A percentile compares a stretch with the other conserved stretches of the same genome.
Conservation (phyloP, 805 yeast genomes). For the Candida palmyrensis region DNA sequence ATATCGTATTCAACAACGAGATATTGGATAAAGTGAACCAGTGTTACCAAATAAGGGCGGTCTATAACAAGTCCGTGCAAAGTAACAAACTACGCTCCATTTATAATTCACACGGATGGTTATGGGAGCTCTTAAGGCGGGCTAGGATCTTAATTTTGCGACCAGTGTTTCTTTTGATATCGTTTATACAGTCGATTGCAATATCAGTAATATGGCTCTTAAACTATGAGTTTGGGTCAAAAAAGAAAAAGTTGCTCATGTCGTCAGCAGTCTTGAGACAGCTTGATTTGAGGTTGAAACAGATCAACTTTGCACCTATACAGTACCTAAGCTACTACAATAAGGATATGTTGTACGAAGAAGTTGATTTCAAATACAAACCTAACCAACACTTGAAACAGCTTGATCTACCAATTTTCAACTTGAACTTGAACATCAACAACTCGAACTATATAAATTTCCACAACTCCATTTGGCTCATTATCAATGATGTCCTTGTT, state of each 20-base stretch:
- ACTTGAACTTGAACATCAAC: slow-evolving; percentile 32
- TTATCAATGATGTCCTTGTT: slow-evolving; percentile 72
- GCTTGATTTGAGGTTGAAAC: slow-evolving; percentile 70
- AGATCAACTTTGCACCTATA: slow-evolving; percentile 70
- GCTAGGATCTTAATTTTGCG: slow-evolving; percentile 5
- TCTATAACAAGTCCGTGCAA: not conserved
- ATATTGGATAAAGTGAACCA: slow-evolving; percentile 30
- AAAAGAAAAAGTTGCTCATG: slow-evolving; percentile 23
- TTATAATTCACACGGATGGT: too few relatives aligned
- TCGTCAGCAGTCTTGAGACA: slow-evolving; percentile 69
- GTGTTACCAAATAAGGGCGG: slow-evolving; percentile 15
- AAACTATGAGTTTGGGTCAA: slow-evolving; percentile 13
- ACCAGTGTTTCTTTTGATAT: slow-evolving; percentile 9
- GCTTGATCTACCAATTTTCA: slow-evolving; percentile 29
- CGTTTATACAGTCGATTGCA: slow-evolving; percentile 12
- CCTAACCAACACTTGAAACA: slow-evolving; percentile 39
- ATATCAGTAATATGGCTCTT: slow-evolving; percentile 18
- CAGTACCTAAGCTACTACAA: slow-evolving; percentile 63
- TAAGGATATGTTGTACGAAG: slow-evolving; percentile 33
- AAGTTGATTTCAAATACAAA: slow-evolving; percentile 19
- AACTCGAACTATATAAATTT: slow-evolving; percentile 63
- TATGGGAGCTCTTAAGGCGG: slow-evolving; percentile 5
- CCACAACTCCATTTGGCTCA: slow-evolving; percentile 85
- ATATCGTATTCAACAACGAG: slow-evolving; percentile 23
- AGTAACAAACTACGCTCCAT: too few relatives aligned